phyloP scores from a whole-genome alignment of 768 basidiomycete genomes.

The Leccinum imitatum region DNA sequence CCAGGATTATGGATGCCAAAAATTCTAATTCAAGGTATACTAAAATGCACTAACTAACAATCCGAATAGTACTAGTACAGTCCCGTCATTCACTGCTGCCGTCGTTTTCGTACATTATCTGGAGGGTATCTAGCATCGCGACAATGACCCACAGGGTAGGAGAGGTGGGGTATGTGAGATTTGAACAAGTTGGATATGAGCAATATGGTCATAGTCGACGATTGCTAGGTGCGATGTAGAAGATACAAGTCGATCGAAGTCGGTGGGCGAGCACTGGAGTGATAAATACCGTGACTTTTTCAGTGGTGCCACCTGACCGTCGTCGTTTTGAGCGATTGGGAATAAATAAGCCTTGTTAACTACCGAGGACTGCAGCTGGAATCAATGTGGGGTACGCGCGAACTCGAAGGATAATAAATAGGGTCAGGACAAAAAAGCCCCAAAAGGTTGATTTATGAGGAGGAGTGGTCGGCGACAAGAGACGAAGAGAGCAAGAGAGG shows the following conservation, averaged over 20 bases:
- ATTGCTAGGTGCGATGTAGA: conserved; percentile 22
- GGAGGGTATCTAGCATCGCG: conserved; percentile 35
- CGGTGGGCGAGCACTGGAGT: conserved; percentile 9
- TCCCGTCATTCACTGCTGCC: conserved; percentile 29
- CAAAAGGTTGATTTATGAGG: conserved; percentile 16
- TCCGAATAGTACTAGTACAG: conserved; percentile 34
- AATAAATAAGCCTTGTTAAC: conserved; percentile 33
- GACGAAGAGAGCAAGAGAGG: conserved; percentile 25
- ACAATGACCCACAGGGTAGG: conserved; percentile 25
- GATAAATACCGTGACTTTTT: conserved; percentile 30
- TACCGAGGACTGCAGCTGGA: conserved; percentile 11
- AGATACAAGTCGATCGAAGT: conserved; percentile 29
- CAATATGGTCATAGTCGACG: conserved; percentile 33
- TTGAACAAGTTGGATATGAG: conserved; percentile 26
- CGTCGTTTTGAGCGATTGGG: conserved; percentile 28
- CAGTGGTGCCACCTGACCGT: conserved; percentile 21
- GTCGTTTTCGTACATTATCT: conserved; percentile 29
- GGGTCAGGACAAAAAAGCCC: conserved; percentile 17
- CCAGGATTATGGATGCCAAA: conserved; percentile 20
- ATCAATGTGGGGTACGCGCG: conserved; percentile 16
- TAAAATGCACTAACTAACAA: conserved; percentile 31
- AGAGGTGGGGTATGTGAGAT: conserved; percentile 16
- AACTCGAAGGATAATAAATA: conserved; percentile 33
- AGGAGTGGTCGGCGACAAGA: conserved; percentile 20
- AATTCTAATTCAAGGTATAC: conserved; percentile 39